Percentiles rank a stretch among this genome's conserved stretches.
Conservation (phyloP, 345 rosid species). For the Rhizophora mangle region DNA sequence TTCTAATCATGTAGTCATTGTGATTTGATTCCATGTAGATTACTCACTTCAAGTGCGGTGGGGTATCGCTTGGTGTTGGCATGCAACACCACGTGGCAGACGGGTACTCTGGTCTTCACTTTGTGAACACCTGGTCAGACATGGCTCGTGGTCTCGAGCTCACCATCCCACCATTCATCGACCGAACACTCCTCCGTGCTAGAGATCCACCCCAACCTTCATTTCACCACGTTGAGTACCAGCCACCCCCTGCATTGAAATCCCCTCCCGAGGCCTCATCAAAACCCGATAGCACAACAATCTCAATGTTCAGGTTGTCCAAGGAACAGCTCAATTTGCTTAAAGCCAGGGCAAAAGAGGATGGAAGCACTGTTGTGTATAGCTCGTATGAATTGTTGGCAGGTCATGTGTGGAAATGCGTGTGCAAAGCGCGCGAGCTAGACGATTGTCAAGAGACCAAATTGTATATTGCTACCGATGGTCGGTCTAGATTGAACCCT, state of each 20-base stretch:
- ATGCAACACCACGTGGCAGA: slow-evolving; percentile 96
- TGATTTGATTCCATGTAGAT: slow-evolving; percentile 39
- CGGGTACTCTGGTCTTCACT: slow-evolving; percentile 94
- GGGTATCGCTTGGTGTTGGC: slow-evolving; percentile 95
- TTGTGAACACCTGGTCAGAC: slow-evolving; percentile 90
- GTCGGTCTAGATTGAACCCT: slow-evolving; percentile 72
- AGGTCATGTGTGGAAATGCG: slow-evolving; percentile 87
- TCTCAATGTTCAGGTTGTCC: slow-evolving; percentile 68
- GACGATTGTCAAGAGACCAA: slow-evolving; percentile 60
- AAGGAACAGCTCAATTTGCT: slow-evolving; percentile 62
- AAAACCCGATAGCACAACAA: slow-evolving; percentile 41
- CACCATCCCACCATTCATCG: slow-evolving; percentile 70
- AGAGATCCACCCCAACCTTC: slow-evolving; percentile 81
- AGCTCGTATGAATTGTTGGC: slow-evolving; percentile 93
- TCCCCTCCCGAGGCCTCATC: background rate
- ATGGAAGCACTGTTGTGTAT: slow-evolving; percentile 60
- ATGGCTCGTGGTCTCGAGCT: slow-evolving; percentile 86
- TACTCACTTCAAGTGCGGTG: slow-evolving; percentile 87
- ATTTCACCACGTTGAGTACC: slow-evolving; percentile 77
- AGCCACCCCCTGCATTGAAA: slow-evolving; percentile 71
- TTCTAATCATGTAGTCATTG: background rate
- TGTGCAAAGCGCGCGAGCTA: slow-evolving; percentile 70
- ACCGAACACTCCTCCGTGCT: slow-evolving; percentile 76
- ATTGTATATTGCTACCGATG: slow-evolving; percentile 87
- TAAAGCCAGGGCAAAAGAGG: slow-evolving; percentile 76